phyloP scores from a whole-genome alignment of 2,329 filamentous ascomycete species.

The Cladophialophora carrionii region DNA sequence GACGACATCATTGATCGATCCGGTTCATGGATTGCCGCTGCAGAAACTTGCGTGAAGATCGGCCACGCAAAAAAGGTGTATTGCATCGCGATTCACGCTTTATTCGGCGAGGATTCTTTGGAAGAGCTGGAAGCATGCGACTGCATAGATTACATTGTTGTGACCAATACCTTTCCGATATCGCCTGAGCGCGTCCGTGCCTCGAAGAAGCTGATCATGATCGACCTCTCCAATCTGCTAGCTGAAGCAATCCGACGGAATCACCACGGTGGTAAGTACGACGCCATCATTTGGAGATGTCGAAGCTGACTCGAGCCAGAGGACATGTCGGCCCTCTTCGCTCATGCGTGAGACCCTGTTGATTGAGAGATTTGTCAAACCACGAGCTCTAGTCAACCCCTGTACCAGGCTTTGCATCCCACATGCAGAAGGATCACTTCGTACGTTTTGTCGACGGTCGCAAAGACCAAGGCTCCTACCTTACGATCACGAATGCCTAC shows the following conservation, averaged over 20 bases:
- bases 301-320: conserved; percentile 35
- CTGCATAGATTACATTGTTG: conserved; percentile 90
- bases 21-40: conserved; percentile 94
- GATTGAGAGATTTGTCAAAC: conserved; percentile 36
- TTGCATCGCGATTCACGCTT: conserved; percentile 93
- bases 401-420: neutral
- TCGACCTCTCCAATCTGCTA: conserved; percentile 85
- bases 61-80: conserved; percentile 92
- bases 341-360: conserved; percentile 58
- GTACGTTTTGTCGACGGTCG: neutral
- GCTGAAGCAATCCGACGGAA: conserved; percentile 93
- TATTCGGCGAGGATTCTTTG: conserved; percentile 88
- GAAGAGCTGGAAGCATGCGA: conserved; percentile 89
- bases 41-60: conserved; percentile 85
- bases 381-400: neutral
- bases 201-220: conserved; percentile 80
- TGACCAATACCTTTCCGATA: conserved; percentile 97
- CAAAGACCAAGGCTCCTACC: neutral
- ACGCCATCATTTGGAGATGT: conserved; percentile 50
- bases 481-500: neutral
- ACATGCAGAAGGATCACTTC: neutral
- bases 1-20: conserved; percentile 99
- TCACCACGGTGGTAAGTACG: conserved; percentile 83
- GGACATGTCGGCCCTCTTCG: conserved; percentile 61
- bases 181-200: conserved; percentile 70